Base-by-base conservation (phyloP, 345 rosid species). In the Gossypium thurberi region DNA sequence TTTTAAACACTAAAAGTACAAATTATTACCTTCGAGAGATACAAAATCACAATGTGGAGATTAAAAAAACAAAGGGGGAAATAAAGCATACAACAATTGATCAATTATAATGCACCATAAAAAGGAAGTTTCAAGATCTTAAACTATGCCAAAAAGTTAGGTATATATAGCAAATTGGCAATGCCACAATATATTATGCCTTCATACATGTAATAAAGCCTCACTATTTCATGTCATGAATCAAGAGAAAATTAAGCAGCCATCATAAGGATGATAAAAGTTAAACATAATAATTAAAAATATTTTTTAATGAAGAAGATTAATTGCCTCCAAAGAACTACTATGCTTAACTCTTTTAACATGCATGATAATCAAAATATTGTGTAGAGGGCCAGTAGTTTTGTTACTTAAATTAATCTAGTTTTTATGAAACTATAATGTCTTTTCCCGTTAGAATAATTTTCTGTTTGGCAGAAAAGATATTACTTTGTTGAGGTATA, bases 1-100 rank as follows among this genome's bases (percentile, higher is more conserved):
- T 13, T 71, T 26, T 44, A 80, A 44, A 70, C 75, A 75, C 65
- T 78, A 84, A 87, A 87, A 82, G 84, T 67, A 71, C 62, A 74
- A 77, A 84, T 60, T 28, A 60, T 84, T 79, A 81, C 57, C 81
- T 83, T 80, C 60, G 26, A 74, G 79, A 78, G 78, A 67, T 33
- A 44, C 69, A 58, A 75, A 76, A 76, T 77, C 79, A 70, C 60
- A 69, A 50, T 64, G 61, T 57, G 57, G 79, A 78, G 77, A 59
- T 33, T n/a, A 56, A 37, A 55, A 8, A 78, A 76, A 70, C 46
- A 8, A 5, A 3, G 28, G 8, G 10, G 28, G 14, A 18, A 17
- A 8, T 58, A 43, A 66, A 46, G 40, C 75, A 53, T 63, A 78
- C 77, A 79, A 56, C 79, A 75, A 80, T 76, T 81, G 79, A 77